These are phyloP conservation scores for Daldinia decipiens DNA, from an alignment of 495 filamentous ascomycete genomes.

Conservation along the genomic window DNA sequence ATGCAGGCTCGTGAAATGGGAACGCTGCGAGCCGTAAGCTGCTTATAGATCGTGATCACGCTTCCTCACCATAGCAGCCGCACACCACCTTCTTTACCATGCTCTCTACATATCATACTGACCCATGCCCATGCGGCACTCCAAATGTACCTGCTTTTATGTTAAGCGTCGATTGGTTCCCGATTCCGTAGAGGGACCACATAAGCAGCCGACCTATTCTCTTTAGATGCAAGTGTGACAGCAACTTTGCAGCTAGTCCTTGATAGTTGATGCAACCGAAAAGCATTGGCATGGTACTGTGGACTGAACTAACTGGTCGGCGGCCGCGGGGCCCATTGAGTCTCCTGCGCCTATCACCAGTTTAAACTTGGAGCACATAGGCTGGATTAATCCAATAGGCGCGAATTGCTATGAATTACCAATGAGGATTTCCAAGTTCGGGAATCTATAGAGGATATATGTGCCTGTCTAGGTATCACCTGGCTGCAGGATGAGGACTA, in stretches of 20 bases:
- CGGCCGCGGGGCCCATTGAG: constrained; percentile 28
- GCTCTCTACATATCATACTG: not conserved
- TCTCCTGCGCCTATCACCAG: constrained; percentile 38
- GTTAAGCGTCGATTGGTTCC: constrained; percentile 39
- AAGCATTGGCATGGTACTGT: constrained; percentile 34
- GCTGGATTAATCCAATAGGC: constrained; percentile 36
- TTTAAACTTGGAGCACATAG: constrained; percentile 21
- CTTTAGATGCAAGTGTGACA: constrained; percentile 43
- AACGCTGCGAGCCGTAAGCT: constrained; percentile 27
- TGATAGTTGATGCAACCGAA: constrained; percentile 32
- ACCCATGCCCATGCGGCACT: constrained; percentile 30
- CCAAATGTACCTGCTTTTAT: constrained; percentile 42
- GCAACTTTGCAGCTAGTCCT: constrained; percentile 30
- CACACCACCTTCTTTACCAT: constrained; percentile 38
- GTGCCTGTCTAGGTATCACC: constrained; percentile 34
- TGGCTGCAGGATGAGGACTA: constrained; percentile 39
- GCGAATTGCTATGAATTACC: constrained; percentile 14
- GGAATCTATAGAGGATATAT: constrained; percentile 20
- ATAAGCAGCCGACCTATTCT: constrained; percentile 23
- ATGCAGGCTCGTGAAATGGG: constrained; percentile 37
- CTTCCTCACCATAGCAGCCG: constrained; percentile 30
- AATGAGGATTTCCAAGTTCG: constrained; percentile 29
- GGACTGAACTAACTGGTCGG: constrained; percentile 36
- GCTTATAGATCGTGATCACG: constrained; percentile 42
- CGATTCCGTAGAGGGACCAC: constrained; percentile 32